Evolutionary conservation across 2,329 filamentous ascomycete genomes (phyloP).

Genomic region (Penicillium glabrum): DNA sequence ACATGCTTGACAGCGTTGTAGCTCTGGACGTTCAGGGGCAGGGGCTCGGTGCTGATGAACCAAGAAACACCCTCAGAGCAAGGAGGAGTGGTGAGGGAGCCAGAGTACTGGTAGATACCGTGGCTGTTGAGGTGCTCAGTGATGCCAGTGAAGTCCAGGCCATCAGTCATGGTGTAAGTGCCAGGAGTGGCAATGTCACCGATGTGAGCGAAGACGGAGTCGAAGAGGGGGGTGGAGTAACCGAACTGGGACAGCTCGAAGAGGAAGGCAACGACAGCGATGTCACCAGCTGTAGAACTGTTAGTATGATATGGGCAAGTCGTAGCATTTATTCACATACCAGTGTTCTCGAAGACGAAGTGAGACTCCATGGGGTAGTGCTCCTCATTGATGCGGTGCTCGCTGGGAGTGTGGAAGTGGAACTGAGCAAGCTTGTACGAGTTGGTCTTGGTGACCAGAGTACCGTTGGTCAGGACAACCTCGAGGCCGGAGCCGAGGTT

Average conservation of each 20-base stretch:
- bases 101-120: constrained; percentile 53
- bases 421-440: constrained; percentile 54
- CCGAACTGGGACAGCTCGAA: constrained; percentile 42
- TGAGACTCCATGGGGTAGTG: constrained; percentile 57
- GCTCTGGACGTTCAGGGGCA: constrained; percentile 50
- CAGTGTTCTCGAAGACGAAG: constrained; percentile 57
- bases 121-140: constrained; percentile 38
- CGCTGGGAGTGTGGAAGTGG: constrained; percentile 62
- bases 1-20: constrained; percentile 55
- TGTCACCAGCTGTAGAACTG: constrained; percentile 10
- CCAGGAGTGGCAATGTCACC: constrained; percentile 43
- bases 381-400: constrained; percentile 55
- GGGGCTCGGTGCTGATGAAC: constrained; percentile 46
- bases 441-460: constrained; percentile 41
- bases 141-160: constrained; percentile 48
- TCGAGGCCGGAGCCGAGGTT: constrained; percentile 51
- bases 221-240: constrained; percentile 43
- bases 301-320: not conserved
- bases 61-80: constrained; percentile 55
- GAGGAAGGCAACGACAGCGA: constrained; percentile 44
- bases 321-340: constrained; percentile 27
- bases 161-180: constrained; percentile 33
- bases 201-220: constrained; percentile 49
- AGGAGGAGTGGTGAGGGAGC: constrained; percentile 63
- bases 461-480: constrained; percentile 54